These are phyloP conservation scores for Senecio squalidus DNA, from an alignment of 140 eudicot species.

Conservation along the genomic window DNA sequence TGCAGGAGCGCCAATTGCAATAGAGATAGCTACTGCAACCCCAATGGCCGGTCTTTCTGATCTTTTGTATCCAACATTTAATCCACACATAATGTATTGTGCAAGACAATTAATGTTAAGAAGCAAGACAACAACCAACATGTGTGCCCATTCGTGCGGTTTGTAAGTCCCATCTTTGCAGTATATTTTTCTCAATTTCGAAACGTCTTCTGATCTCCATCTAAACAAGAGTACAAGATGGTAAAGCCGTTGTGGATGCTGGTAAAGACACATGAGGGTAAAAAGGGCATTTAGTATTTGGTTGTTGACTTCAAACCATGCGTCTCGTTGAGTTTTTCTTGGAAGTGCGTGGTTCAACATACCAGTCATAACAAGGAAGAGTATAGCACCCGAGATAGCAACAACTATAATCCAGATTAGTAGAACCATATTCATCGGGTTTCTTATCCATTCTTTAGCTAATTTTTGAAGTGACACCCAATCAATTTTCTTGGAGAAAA, in stretches of 20 bases:
- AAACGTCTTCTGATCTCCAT: slow-evolving; percentile 74
- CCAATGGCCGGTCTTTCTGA: slow-evolving; percentile 79
- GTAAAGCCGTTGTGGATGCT: slow-evolving; percentile 73
- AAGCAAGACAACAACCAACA: slow-evolving; percentile 67
- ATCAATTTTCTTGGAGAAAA: slow-evolving; percentile 58
- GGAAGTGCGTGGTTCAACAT: slow-evolving; percentile 77
- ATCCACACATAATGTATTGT: slow-evolving; percentile 77
- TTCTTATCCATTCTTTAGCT: slow-evolving; percentile 70
- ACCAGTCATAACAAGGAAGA: slow-evolving; percentile 89
- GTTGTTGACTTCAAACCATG: slow-evolving; percentile 95
- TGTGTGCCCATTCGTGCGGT: slow-evolving; percentile 95
- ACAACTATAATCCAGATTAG: slow-evolving; percentile 71
- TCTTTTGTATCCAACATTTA: slow-evolving; percentile 71
- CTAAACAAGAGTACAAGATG: slow-evolving; percentile 66
- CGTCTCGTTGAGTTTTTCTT: slow-evolving; percentile 60
- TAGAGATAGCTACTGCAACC: slow-evolving; percentile 65
- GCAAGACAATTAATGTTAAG: slow-evolving; percentile 87
- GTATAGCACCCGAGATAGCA: slow-evolving; percentile 85
- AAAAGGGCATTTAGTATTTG: slow-evolving; percentile 86
- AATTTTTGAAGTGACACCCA: slow-evolving; percentile 49
- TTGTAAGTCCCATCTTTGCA: slow-evolving; percentile 89
- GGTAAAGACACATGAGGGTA: slow-evolving; percentile 88
- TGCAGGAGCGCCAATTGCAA: slow-evolving; percentile 93
- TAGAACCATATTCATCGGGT: slow-evolving; percentile 83
- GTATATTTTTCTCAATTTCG: slow-evolving; percentile 61